Percentiles rank a stretch among this genome's conserved stretches.
Evolutionary conservation across 2,329 filamentous ascomycete genomes (phyloP).

Genomic region (Paraphaeosphaeria sporulosa): DNA sequence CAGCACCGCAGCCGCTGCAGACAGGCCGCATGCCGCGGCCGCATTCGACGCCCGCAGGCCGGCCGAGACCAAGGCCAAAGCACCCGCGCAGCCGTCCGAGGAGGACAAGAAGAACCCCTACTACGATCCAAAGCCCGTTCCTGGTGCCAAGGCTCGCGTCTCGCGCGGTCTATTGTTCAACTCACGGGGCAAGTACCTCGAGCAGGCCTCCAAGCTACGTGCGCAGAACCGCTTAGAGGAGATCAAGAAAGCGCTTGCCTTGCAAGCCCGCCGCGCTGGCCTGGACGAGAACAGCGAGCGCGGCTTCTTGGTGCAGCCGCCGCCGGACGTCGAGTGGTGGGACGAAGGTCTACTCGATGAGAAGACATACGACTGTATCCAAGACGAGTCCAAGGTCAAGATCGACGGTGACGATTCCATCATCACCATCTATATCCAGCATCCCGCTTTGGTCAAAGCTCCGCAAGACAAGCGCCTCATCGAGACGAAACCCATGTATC

Average conservation of each 20-base stretch:
- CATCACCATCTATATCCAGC: constrained; percentile 89
- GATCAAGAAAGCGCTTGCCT: constrained; percentile 93
- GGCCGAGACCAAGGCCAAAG: constrained; percentile 47
- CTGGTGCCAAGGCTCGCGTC: constrained; percentile 65
- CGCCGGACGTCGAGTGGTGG: constrained; percentile 96
- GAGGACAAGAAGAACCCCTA: constrained; percentile 80
- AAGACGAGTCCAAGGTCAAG: constrained; percentile 71
- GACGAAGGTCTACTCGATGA: constrained; percentile 86
- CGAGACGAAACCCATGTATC: constrained; percentile 85
- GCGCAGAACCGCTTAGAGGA: constrained; percentile 88
- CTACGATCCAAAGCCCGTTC: constrained; percentile 74
- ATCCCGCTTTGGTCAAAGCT: constrained; percentile 88
- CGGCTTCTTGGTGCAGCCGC: constrained; percentile 82
- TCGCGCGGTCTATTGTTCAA: constrained; percentile 87
- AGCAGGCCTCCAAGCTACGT: constrained; percentile 87
- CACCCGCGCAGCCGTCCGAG: constrained; percentile 54
- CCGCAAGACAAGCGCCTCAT: constrained; percentile 87
- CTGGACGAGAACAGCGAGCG: constrained; percentile 95
- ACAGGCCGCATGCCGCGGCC: constrained; percentile 59
- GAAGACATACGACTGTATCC: constrained; percentile 75
- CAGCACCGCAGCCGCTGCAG: constrained; percentile 49
- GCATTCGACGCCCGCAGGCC: constrained; percentile 63
- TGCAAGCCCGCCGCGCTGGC: constrained; percentile 85
- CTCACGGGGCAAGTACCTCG: constrained; percentile 95
- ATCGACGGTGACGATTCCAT: constrained; percentile 82